Evolutionary conservation across 495 filamentous ascomycete genomes (phyloP), one percentile per base, ranked within the genome.

Genomic region (Penicillium pulvis): DNA sequence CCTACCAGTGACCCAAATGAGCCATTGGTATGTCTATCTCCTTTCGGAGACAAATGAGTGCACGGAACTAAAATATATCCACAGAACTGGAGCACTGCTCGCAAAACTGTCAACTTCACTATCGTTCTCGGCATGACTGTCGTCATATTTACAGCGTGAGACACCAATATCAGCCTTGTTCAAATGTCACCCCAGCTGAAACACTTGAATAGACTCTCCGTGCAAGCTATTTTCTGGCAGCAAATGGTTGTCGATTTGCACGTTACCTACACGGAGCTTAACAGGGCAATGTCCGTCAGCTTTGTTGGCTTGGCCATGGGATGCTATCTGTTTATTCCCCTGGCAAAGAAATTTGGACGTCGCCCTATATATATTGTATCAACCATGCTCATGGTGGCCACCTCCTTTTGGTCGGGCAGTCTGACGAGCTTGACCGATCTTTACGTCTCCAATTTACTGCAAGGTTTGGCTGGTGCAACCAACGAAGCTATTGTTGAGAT

Each of bases 401-500:
- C 71, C 4, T 55, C 70, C 6, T 67, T 74, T 20, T 75, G 72
- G 72, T 53, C 52, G 0, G 51, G 69, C 9, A 56, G 46, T 33
- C 52, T 77, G 9, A 41, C 61, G 4, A 67, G 43, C 24, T 49
- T 74, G 26, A 10, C 65, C 1, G 68, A 72, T 55, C 51, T 76
- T 11, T 72, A 72, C 42, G 24, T 68, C 8, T 53, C 60, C 19
- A 76, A 74, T 45, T 55, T 76, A 4, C 51, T 74, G 0, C 64
- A 70, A 30, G 70, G 73, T 0, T 35, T 76, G 26, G 73, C 64
- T 2, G 73, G 73, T 42, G 70, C 73, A 11, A 71, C 67, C 6
- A 73, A 72, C 28, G 73, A 76, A 41, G 52, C 70, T 0, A 69
- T 76, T 41, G 68, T 58, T 7, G 69, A 73, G 57, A 72, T 76